These are phyloP conservation scores for Vararia minispora DNA, from an alignment of 768 basidiomycete species.

Conservation along the genomic window DNA sequence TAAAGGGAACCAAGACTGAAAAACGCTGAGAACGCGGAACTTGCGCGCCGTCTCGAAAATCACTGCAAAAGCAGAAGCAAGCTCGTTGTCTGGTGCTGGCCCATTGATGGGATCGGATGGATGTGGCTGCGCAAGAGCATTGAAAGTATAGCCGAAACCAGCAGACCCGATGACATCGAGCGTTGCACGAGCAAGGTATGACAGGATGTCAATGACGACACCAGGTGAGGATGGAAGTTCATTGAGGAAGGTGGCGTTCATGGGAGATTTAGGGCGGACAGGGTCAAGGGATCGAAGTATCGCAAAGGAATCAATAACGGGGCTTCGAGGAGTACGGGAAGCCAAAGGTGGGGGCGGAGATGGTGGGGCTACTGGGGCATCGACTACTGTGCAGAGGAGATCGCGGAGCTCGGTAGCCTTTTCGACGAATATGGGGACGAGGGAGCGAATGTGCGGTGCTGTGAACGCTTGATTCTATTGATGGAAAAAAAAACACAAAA, in stretches of 20 bases:
- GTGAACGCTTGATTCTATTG: slow-evolving; percentile 41
- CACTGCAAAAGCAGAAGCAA: slow-evolving; percentile 41
- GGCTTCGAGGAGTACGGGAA: not conserved
- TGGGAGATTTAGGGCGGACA: not conserved
- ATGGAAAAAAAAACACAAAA: too few species aligned
- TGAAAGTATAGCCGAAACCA: slow-evolving; percentile 48
- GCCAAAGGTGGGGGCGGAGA: slow-evolving; percentile 2
- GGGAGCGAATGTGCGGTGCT: slow-evolving; percentile 33
- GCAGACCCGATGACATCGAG: slow-evolving; percentile 73
- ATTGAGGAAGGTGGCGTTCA: slow-evolving; percentile 6
- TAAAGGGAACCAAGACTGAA: slow-evolving; percentile 48
- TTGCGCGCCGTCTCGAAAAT: slow-evolving; percentile 44
- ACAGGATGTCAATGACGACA: slow-evolving; percentile 46
- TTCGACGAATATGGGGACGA: slow-evolving; percentile 46
- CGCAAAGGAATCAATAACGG: slow-evolving; percentile 1
- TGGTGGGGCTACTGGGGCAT: not conserved
- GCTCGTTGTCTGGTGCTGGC: slow-evolving; percentile 31
- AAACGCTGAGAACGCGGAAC: slow-evolving; percentile 39
- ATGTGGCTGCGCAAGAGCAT: slow-evolving; percentile 30
- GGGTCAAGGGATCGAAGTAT: slow-evolving; percentile 9
- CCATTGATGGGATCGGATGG: slow-evolving; percentile 24
- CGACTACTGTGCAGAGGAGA: not conserved
- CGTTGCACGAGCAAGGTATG: slow-evolving; percentile 57
- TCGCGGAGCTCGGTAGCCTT: slow-evolving; percentile 40
- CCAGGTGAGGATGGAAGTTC: slow-evolving; percentile 6